phyloP scores from a whole-genome alignment of 2,329 filamentous ascomycete species.

The Monosporascus cannonballus region DNA sequence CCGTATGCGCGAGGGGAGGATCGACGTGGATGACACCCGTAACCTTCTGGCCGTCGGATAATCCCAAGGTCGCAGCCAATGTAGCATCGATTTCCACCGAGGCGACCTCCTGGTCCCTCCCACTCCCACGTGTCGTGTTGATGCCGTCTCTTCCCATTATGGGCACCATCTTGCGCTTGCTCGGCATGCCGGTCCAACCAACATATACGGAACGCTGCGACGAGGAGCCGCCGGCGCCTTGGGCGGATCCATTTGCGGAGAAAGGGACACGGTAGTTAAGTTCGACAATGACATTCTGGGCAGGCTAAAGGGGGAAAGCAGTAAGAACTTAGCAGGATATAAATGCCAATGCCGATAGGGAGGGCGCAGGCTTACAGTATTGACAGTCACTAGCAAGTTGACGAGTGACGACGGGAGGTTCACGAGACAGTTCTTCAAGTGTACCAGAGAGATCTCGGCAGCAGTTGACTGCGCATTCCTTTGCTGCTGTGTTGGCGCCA shows the following conservation, averaged over 20 bases:
- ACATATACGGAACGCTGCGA: constrained; percentile 70
- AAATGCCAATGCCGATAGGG: no score
- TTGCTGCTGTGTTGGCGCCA: constrained; percentile 35
- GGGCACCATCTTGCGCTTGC: constrained; percentile 72
- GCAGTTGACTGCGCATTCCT: constrained; percentile 58
- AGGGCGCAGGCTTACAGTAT: constrained; percentile 59
- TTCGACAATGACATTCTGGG: constrained; percentile 95
- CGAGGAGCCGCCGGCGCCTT: constrained; percentile 36
- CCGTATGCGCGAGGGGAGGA: constrained; percentile 83
- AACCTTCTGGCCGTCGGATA: constrained; percentile 78
- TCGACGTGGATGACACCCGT: constrained; percentile 72
- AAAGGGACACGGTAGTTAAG: constrained; percentile 64
- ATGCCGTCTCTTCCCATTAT: constrained; percentile 71
- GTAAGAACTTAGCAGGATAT: no score
- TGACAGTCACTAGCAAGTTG: constrained; percentile 77
- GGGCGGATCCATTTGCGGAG: constrained; percentile 32
- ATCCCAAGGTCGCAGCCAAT: constrained; percentile 68
- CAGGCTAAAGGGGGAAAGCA: constrained; percentile 49
- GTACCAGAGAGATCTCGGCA: constrained; percentile 78
- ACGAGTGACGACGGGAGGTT: constrained; percentile 85
- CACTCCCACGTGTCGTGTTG: constrained; percentile 48
- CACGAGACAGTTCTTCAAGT: constrained; percentile 89
- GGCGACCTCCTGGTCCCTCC: constrained; percentile 69
- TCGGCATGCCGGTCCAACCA: constrained; percentile 97
- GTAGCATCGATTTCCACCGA: constrained; percentile 84